phyloP scores from a whole-genome alignment of 2,329 filamentous ascomycete genomes.

The Colletotrichum tofieldiae region DNA sequence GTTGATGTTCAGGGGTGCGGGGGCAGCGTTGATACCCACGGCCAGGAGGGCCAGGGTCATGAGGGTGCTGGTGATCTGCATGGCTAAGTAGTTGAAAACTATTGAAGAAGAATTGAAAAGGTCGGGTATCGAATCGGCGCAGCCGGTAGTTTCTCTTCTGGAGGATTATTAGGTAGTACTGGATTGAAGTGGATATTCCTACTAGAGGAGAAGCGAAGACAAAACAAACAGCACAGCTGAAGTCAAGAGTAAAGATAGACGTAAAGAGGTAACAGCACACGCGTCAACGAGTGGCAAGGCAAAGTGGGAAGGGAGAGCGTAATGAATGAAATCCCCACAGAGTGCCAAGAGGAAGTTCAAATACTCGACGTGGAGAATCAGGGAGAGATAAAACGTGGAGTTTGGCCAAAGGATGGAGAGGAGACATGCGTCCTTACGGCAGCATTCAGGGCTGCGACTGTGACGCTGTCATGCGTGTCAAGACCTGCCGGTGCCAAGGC shows the following conservation, averaged over 20 bases:
- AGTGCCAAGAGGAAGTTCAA: conserved; percentile 32
- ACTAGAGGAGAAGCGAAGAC: conserved; percentile 22
- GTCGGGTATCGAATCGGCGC: conserved; percentile 27
- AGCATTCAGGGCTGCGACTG: conserved; percentile 23
- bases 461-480: conserved; percentile 39
- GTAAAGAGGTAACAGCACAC: conserved; percentile 27
- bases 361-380: conserved; percentile 14
- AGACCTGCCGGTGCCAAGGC: conserved; percentile 29
- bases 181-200: not conserved
- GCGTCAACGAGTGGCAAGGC: conserved; percentile 34
- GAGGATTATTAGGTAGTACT: conserved; percentile 30
- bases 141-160: conserved; percentile 34
- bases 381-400: conserved; percentile 13
- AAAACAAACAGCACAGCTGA: conserved; percentile 39
- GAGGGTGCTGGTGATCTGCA: conserved; percentile 37
- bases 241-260: conserved; percentile 10
- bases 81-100: conserved; percentile 2
- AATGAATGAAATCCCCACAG: conserved; percentile 36
- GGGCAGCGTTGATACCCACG: conserved; percentile 49
- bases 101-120: not conserved
- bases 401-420: conserved; percentile 13
- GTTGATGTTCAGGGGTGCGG: conserved; percentile 54
- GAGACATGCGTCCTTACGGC: not conserved
- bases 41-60: conserved; percentile 49
- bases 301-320: conserved; percentile 22